A percentile compares a stretch with the other conserved stretches of the same genome.
phyloP scores from a whole-genome alignment of 352 stramenopile species.

The Chrysophaeum taylorii region DNA sequence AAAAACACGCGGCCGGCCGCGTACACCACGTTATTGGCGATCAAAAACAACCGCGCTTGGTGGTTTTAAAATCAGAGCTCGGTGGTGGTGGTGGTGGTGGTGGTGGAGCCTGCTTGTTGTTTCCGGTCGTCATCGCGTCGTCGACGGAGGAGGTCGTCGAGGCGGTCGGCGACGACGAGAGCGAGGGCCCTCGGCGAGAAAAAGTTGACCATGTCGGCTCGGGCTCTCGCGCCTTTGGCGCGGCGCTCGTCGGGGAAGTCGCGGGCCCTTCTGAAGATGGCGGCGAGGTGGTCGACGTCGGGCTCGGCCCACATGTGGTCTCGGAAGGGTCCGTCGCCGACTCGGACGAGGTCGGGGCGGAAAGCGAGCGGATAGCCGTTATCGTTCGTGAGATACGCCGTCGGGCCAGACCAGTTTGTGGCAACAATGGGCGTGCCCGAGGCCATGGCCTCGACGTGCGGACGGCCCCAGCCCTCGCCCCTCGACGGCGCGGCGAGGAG shows the following conservation, averaged over 20 bases:
- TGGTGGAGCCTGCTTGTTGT: too few relatives aligned
- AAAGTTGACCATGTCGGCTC: conserved; percentile 63
- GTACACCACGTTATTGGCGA: too few relatives aligned
- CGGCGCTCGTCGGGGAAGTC: conserved; percentile 50
- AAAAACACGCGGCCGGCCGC: too few relatives aligned
- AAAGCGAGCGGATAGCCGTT: conserved; percentile 30
- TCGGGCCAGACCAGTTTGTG: conserved; percentile 73
- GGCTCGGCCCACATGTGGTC: conserved; percentile 64
- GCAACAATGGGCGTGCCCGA: conserved; percentile 74
- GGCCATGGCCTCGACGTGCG: conserved; percentile 81
- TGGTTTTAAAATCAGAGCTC: too few relatives aligned
- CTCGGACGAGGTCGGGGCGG: conserved; percentile 9
- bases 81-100: too few relatives aligned
- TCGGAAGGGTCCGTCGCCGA: conserved; percentile 30
- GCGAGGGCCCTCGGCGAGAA: conserved; percentile 39
- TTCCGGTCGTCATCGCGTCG: too few relatives aligned
- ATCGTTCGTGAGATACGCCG: conserved; percentile 32
- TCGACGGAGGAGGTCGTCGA: too few relatives aligned
- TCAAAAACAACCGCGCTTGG: too few relatives aligned
- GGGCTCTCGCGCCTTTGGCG: conserved; percentile 53
- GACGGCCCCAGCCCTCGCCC: conserved; percentile 81
- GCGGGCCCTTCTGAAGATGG: conserved; percentile 52
- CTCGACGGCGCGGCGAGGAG: conserved; percentile 74
- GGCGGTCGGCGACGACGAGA: too few relatives aligned
- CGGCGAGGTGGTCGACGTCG: conserved; percentile 53